A percentile compares a stretch with the other conserved stretches of the same genome.
Conservation (phyloP, 1,284 basidiomycete genomes). For the Dichomitus squalens region DNA sequence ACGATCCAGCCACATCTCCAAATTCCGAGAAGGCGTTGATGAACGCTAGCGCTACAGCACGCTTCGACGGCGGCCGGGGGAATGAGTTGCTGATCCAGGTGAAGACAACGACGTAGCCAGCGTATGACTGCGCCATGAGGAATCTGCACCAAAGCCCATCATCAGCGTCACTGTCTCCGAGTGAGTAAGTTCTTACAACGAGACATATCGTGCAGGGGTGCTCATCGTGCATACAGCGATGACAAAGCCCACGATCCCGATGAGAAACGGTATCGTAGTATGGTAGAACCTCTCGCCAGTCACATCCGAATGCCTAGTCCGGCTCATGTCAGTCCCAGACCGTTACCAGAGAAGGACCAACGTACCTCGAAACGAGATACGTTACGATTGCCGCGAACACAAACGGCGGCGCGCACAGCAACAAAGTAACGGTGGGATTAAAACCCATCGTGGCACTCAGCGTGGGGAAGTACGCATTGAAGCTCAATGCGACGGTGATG, state of each 20-base stretch:
- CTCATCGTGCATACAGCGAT: constrained; percentile 76
- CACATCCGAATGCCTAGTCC: constrained; percentile 73
- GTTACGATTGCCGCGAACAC: constrained; percentile 62
- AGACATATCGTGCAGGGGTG: constrained; percentile 25
- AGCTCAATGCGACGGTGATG: constrained; percentile 62
- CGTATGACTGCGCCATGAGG: constrained; percentile 75
- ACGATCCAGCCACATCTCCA: constrained; percentile 75
- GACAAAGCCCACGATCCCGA: constrained; percentile 74
- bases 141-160: constrained; percentile 47
- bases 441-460: constrained; percentile 71
- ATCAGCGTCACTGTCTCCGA: no score
- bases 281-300: constrained; percentile 69
- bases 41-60: constrained; percentile 73
- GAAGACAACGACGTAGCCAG: constrained; percentile 67
- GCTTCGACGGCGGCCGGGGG: constrained; percentile 64
- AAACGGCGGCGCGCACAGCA: constrained; percentile 81
- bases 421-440: constrained; percentile 60
- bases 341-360: neutral
- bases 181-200: neutral
- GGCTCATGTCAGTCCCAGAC: no score
- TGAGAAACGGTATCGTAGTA: constrained; percentile 47
- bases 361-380: constrained; percentile 51
- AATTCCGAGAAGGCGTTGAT: constrained; percentile 75
- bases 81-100: constrained; percentile 77
- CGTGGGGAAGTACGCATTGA: constrained; percentile 80